Percentiles rank a stretch among this genome's conserved stretches.
Evolutionary conservation across 805 yeast species (phyloP).

Genomic region (Myxozyma nipponensis): DNA sequence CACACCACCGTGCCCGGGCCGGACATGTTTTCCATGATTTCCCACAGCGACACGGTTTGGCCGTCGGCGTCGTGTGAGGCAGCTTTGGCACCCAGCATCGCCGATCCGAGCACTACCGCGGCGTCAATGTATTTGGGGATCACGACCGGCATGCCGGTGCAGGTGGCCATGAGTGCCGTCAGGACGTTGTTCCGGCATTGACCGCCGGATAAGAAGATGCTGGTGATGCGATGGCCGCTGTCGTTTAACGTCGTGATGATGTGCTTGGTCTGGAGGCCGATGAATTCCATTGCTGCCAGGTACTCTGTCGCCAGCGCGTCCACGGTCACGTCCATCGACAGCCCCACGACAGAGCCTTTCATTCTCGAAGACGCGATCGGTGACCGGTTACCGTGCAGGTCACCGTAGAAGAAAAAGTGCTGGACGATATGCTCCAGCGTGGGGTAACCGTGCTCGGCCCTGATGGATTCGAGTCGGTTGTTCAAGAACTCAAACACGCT

Average conservation of each 20-base stretch:
- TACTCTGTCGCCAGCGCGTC: slow-evolving; percentile 82
- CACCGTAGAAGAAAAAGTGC: slow-evolving; percentile 90
- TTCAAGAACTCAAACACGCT: slow-evolving; percentile 83
- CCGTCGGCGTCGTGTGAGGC: slow-evolving; percentile 52
- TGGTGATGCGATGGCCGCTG: slow-evolving; percentile 70
- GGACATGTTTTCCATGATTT: slow-evolving; percentile 76
- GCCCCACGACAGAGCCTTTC: slow-evolving; percentile 91
- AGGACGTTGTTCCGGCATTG: slow-evolving; percentile 90
- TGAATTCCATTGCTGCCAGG: slow-evolving; percentile 92
- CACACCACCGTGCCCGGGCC: slow-evolving; percentile 76
- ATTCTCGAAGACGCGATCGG: slow-evolving; percentile 95
- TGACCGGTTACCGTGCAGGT: slow-evolving; percentile 92
- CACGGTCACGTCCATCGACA: slow-evolving; percentile 82
- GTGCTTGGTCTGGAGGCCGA: slow-evolving; percentile 96
- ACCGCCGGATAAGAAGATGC: slow-evolving; percentile 91
- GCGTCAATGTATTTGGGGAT: slow-evolving; percentile 95
- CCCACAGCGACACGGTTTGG: slow-evolving; percentile 54
- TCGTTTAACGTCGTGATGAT: slow-evolving; percentile 80
- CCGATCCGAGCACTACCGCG: slow-evolving; percentile 95
- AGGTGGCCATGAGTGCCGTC: slow-evolving; percentile 86
- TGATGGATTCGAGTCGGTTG: slow-evolving; percentile 64
- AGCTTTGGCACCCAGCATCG: slow-evolving; percentile 91
- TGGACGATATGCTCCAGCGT: slow-evolving; percentile 78
- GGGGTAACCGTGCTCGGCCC: slow-evolving; percentile 52
- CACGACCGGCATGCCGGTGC: slow-evolving; percentile 85